These are phyloP conservation scores for Berberis vulgaris DNA, from an alignment of 164 flowering plant genomes.

Conservation along the genomic window DNA sequence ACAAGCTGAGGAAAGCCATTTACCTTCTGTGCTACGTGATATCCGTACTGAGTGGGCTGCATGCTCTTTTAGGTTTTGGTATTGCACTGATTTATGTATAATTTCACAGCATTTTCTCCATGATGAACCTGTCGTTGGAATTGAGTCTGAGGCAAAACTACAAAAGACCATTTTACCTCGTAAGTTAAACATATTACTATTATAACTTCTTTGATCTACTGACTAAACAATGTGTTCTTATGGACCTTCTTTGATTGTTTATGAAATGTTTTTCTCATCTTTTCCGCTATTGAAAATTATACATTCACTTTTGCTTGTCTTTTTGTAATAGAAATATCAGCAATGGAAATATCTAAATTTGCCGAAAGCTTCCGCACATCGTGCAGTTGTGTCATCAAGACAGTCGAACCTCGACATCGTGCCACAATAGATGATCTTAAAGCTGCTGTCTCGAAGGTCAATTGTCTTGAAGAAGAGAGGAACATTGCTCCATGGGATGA, in stretches of 20 bases:
- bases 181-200: conserved; percentile 27
- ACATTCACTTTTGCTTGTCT: neutral
- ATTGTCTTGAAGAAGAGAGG: conserved; percentile 49
- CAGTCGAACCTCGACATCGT: conserved; percentile 66
- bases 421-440: conserved; percentile 61
- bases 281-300: neutral
- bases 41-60: no score
- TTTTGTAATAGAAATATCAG: conserved; percentile 47
- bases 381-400: conserved; percentile 70
- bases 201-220: neutral
- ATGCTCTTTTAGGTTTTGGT: no score
- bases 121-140: conserved; percentile 76
- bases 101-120: conserved; percentile 76
- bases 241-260: neutral
- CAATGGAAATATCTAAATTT: conserved; percentile 60
- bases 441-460: conserved; percentile 42
- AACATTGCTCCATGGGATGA: conserved; percentile 80
- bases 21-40: no score
- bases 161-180: conserved; percentile 85
- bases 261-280: neutral
- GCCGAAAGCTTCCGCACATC: conserved; percentile 58
- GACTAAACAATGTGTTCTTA: neutral
- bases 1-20: no score
- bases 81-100: neutral
- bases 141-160: conserved; percentile 86